Base-by-base conservation (phyloP, 2,329 filamentous ascomycete species). In the Chaetomium sp. region DNA sequence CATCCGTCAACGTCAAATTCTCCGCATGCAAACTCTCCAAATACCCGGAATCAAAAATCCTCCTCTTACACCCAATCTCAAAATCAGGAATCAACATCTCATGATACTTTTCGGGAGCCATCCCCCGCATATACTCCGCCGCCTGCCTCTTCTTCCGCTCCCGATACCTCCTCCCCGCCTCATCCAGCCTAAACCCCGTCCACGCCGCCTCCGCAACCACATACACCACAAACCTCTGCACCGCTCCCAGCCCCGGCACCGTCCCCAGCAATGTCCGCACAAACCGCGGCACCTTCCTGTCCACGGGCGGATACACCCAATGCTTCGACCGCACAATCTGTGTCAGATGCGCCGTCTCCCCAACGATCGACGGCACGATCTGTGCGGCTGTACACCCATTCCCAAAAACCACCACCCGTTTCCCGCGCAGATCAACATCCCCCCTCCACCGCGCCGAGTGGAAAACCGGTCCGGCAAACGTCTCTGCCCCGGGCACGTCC, bases 61-160 rank as follows among this genome's bases (percentile, higher is more conserved):
- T 74, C n/a, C 84, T 71, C 69, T 86, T 87, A 69, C 83, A 86
- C 1, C 82, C 82, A 11, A 85, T 68, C 45, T 77, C 74, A 55
- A 84, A 87, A 49, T 86, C 76, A 0, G 84, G 84, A 0, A 81
- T 81, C 38, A 87, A 66, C 6, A 84, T 73, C 35, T 82, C 77
- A 59, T 82, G 79, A 57, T 86, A 87, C 66, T 83, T 79, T 49
- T 76, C 70, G 0, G 84, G 84, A 0, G 79, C 79, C 1, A 67
- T 71, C 4, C 9, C 63, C 55, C 72, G 62, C 73, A 75, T 65
- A 62, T 68, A 74, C 9, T n/a, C 67, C 57, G 79, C 76, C 1
- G 74, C 67, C 9, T 61, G 57, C 14, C 67, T 68, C 6, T 77
- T 69, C 12, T 69, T 59, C 44, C 68, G 66, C 5, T 70, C 63